Evolutionary conservation across 768 basidiomycete species (phyloP).

Genomic region (Lentinula boryana): DNA sequence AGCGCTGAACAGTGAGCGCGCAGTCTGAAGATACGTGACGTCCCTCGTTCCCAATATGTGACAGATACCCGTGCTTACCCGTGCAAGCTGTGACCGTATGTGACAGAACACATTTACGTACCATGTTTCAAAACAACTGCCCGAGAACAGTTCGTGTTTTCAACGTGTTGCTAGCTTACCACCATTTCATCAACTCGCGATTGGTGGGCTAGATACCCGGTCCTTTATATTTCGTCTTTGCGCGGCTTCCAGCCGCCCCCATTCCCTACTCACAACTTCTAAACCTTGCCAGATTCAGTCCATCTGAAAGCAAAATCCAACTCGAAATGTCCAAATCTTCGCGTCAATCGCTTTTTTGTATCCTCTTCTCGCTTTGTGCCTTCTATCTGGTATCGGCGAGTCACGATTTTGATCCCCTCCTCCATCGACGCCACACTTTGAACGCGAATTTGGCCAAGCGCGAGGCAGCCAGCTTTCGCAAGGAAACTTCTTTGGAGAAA

Average conservation of each 20-base stretch:
- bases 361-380: neutral
- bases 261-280: neutral
- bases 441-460: constrained; percentile 2
- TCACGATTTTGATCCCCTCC: neutral
- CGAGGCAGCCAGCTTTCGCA: constrained; percentile 2
- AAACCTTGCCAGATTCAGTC: neutral
- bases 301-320: neutral
- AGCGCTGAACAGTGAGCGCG: no score
- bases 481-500: neutral
- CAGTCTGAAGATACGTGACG: no score
- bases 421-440: constrained; percentile 1
- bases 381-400: neutral
- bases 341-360: neutral
- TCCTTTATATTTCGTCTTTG: neutral
- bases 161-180: neutral
- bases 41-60: constrained; percentile 33
- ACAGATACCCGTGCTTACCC: no score
- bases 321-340: neutral
- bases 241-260: neutral
- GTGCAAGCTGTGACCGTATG: neutral
- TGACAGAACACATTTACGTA: neutral
- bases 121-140: neutral
- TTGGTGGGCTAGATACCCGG: neutral
- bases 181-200: neutral
- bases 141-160: neutral